Evolutionary conservation across 1,284 basidiomycete species (phyloP), one percentile per base, ranked within the genome.

Genomic region (Amylostereum areolatum): DNA sequence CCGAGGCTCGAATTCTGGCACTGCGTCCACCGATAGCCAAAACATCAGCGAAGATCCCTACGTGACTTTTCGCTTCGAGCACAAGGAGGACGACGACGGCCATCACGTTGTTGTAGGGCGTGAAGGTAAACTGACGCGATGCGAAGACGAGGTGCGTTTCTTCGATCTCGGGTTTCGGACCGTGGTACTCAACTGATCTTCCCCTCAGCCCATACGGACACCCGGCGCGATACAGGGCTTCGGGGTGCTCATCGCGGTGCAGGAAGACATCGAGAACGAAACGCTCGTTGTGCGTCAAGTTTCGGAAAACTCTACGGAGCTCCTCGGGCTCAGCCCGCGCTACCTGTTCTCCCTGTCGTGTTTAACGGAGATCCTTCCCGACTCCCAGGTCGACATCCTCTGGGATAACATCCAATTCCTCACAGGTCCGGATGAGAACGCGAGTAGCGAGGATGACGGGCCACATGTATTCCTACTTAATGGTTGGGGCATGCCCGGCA

Each of bases 181-280:
- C 28, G 32, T n/a, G 35, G 33, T 46, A 12, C 45, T 25, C 41
- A 11, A 45, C 39, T 11, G 37, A 36, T 39, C 12, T 32, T 41
- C n/a, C n/a, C 36, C 52, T 8, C 50, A 85, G 83, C 91, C 91
- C 0, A 94, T 96, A 46, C 81, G 84, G 8, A 85, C 85, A 0
- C 92, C 91, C 3, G 91, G 91, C 2, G 86, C 91, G 0, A 80
- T 94, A 0, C 92, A 96, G 67, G 83, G 83, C 0, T 96, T 89
- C 61, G 92, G 91, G 7, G 85, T 93, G 1, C 73, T 94, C 12
- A 77, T 95, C 45, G 89, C 81, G 0, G 68, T 93, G 1, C 81
- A 89, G 53, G 82, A 91, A 59, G 69, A 80, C 30, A 69, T 76
- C 9, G 80, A 86, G 2, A 69, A 70, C 2, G 83, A 75, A 7